Percentiles rank a stretch among this genome's conserved stretches.
These are phyloP conservation scores for Penicillium sp. DNA, from an alignment of 2,329 filamentous ascomycete species.

Conservation along the genomic window DNA sequence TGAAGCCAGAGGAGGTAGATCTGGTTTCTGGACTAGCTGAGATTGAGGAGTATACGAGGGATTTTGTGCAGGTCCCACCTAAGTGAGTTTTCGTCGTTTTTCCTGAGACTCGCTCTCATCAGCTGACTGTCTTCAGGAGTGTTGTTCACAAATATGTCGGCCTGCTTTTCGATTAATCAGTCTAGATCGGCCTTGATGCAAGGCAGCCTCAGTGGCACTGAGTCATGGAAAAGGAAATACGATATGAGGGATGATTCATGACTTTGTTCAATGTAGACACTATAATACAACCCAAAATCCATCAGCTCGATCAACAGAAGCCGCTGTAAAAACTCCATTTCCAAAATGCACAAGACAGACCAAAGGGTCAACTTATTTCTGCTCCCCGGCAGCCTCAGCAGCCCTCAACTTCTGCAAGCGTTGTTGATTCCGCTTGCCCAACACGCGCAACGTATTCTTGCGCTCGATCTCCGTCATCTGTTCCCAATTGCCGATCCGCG, in stretches of 20 bases:
- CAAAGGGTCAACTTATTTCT: background rate
- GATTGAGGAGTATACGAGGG: conserved; percentile 69
- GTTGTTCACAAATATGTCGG: conserved; percentile 26
- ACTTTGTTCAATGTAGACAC: background rate
- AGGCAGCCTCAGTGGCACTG: background rate
- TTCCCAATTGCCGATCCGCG: conserved; percentile 72
- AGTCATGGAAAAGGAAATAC: background rate
- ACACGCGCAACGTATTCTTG: conserved; percentile 66
- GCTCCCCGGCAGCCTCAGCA: conserved; percentile 12
- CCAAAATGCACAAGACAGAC: background rate
- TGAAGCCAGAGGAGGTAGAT: conserved; percentile 64
- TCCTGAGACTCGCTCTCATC: background rate
- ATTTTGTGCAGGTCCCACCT: conserved; percentile 59
- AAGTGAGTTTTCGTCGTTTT: conserved; percentile 48
- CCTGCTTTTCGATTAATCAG: conserved; percentile 26
- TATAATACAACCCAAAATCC: background rate
- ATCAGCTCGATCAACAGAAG: conserved; percentile 2
- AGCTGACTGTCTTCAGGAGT: conserved; percentile 30
- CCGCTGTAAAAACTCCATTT: conserved; percentile 7
- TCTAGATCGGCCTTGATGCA: background rate
- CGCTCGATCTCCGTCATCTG: conserved; percentile 71
- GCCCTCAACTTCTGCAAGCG: conserved; percentile 60
- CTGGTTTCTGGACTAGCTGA: conserved; percentile 64
- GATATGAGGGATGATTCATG: background rate
- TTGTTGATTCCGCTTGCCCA: conserved; percentile 70